phyloP scores from a whole-genome alignment of 139 green algal species.

The Marvania coccoides region DNA sequence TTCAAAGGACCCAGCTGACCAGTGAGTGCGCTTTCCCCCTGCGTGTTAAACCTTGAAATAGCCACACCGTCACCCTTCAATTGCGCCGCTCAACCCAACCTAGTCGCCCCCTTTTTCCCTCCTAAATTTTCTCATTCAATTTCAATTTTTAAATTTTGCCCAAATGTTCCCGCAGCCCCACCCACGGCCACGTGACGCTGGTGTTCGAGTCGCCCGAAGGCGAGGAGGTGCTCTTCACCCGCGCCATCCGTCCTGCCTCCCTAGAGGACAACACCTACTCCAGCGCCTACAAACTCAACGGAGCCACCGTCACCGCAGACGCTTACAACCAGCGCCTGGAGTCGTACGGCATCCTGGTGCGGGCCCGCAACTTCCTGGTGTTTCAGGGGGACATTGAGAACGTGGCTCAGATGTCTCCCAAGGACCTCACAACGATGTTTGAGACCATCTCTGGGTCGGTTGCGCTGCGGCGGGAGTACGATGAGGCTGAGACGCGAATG shows the following conservation, averaged over 20 bases:
- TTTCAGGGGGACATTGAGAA: conserved; percentile 99
- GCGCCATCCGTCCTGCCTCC: conserved; percentile 47
- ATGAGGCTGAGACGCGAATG: conserved; percentile 44
- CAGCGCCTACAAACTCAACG: conserved; percentile 74
- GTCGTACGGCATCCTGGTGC: conserved; percentile 82
- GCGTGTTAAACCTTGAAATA: too few relatives aligned
- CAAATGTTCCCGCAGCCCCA: conserved; percentile 26
- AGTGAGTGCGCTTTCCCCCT: too few relatives aligned
- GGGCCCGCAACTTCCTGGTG: conserved; percentile 96
- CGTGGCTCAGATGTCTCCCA: conserved; percentile 71
- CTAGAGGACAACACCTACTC: conserved; percentile 16
- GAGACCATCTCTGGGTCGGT: conserved; percentile 83
- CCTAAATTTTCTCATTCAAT: too few relatives aligned
- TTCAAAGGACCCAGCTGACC: conserved; percentile 13
- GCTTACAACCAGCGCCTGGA: conserved; percentile 76
- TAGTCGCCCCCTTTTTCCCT: too few relatives aligned
- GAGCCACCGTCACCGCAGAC: conserved; percentile 64
- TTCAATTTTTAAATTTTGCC: too few relatives aligned
- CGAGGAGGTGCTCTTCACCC: conserved; percentile 65
- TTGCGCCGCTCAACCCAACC: too few relatives aligned
- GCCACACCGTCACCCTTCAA: too few relatives aligned
- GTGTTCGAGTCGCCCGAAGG: conserved; percentile 54
- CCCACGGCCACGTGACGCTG: conserved; percentile 62
- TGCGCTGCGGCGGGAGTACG: conserved; percentile 58
- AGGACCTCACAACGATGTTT: conserved; percentile 81